Evolutionary conservation across 2,329 filamentous ascomycete genomes (phyloP).

Genomic region (Venturia aucupariae): DNA sequence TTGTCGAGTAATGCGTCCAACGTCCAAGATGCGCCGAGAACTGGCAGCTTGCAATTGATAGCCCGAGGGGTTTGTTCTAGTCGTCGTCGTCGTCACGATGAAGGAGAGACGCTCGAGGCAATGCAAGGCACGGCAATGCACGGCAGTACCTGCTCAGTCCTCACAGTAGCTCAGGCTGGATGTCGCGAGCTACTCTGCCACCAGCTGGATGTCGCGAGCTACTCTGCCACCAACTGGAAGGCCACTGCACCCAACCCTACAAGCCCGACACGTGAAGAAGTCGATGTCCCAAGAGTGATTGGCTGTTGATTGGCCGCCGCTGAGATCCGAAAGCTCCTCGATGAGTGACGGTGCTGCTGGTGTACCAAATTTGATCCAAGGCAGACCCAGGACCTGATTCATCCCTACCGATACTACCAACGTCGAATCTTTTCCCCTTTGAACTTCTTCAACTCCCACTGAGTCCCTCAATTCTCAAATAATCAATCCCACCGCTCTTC

Average conservation of each 20-base stretch:
- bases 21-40: no score
- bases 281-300: background rate
- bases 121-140: background rate
- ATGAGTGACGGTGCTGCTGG: background rate
- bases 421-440: background rate
- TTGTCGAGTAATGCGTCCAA: background rate
- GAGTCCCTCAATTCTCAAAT: background rate
- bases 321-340: background rate
- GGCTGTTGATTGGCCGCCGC: background rate
- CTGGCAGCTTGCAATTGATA: background rate
- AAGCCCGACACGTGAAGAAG: constrained; percentile 2
- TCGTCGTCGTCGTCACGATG: background rate
- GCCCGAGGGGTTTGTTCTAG: background rate
- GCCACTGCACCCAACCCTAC: background rate
- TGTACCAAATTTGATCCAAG: background rate
- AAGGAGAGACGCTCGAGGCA: background rate
- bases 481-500: constrained; percentile 2
- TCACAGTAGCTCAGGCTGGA: constrained; percentile 6
- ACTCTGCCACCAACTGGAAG: background rate
- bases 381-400: constrained; percentile 2
- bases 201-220: background rate
- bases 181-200: background rate
- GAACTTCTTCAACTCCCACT: background rate
- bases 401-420: background rate
- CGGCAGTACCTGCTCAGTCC: background rate